A percentile compares a stretch with the other conserved stretches of the same genome.
These are phyloP conservation scores for Fusarium buxicola DNA, from an alignment of 2,329 filamentous ascomycete genomes.

Conservation along the genomic window DNA sequence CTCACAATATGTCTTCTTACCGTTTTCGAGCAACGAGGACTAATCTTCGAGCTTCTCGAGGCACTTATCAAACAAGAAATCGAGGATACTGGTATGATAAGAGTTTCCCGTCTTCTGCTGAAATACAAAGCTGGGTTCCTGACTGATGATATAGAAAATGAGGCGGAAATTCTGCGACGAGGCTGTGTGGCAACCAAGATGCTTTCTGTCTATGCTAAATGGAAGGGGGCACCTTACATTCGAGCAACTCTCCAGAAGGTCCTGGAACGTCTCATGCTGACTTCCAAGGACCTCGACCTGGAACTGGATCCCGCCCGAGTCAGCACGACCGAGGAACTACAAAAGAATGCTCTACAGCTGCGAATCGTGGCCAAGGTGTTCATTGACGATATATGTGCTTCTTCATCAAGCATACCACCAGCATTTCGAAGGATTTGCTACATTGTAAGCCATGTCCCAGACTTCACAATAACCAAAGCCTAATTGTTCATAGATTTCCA, in stretches of 20 bases:
- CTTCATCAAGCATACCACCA: constrained; percentile 68
- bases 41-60: constrained; percentile 72
- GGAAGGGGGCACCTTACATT: constrained; percentile 74
- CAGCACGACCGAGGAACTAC: constrained; percentile 68
- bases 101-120: background rate
- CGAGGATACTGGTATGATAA: constrained; percentile 68
- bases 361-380: constrained; percentile 77
- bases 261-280: constrained; percentile 72
- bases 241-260: constrained; percentile 74
- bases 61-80: constrained; percentile 76
- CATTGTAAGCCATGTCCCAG: constrained; percentile 61
- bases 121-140: constrained; percentile 14
- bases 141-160: constrained; percentile 63
- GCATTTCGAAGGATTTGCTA: constrained; percentile 76
- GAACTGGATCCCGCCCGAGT: constrained; percentile 75
- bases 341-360: constrained; percentile 74
- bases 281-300: constrained; percentile 74
- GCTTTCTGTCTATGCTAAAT: constrained; percentile 77
- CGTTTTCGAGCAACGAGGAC: constrained; percentile 75
- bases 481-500: constrained; percentile 62
- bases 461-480: background rate
- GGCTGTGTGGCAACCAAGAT: constrained; percentile 80
- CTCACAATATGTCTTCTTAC: constrained; percentile 75
- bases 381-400: constrained; percentile 76
- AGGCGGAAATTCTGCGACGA: constrained; percentile 74